Evolutionary conservation across 106 monocot genomes (phyloP), one percentile per base, ranked within the genome.

Genomic region (Dendrobium nobile): DNA sequence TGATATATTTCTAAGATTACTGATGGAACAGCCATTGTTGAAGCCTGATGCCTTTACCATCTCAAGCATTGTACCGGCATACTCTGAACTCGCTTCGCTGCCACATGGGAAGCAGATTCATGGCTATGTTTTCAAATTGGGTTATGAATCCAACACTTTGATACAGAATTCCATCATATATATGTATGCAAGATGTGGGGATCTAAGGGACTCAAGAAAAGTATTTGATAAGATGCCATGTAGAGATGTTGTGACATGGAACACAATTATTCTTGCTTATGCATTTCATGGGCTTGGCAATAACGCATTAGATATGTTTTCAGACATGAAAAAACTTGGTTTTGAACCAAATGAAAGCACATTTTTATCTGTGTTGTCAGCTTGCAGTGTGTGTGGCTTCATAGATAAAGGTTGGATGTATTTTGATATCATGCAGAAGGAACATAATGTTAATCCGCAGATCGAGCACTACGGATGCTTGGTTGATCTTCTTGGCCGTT

Each of bases 381-480:
- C 94, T 84, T 94, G 97, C 81, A 89, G 90, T 80, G 79, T 88
- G 31, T 86, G 91, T 7, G 97, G 97, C 7, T 64, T 94, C 70
- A 75, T 81, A 16, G 85, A 88, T 20, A 88, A 97, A 80, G 94
- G 90, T 8, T 91, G 90, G 97, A 81, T 26, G 68, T 82, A 82
- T 33, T 97, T 89, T 73, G 77, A 91, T 54, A 76, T 84, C 9
- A 92, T 97, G 94, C 82, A 88, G 75, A 73, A 86, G 31, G 80
- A 88, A 19, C 87, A 85, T 70, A 55, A 54, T 18, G 80, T 96
- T 18, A 42, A 61, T 28, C 96, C 91, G 61, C 86, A 84, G 47
- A 85, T 93, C n/a, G 94, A 97, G 76, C 94, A 94, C 68, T 94
- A 97, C 77, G 86, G 88, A 42, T 97, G 94, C 92, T 92, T 97